Base-by-base conservation (phyloP, 352 stramenopile genomes). In the Phytophthora ohioensis region DNA sequence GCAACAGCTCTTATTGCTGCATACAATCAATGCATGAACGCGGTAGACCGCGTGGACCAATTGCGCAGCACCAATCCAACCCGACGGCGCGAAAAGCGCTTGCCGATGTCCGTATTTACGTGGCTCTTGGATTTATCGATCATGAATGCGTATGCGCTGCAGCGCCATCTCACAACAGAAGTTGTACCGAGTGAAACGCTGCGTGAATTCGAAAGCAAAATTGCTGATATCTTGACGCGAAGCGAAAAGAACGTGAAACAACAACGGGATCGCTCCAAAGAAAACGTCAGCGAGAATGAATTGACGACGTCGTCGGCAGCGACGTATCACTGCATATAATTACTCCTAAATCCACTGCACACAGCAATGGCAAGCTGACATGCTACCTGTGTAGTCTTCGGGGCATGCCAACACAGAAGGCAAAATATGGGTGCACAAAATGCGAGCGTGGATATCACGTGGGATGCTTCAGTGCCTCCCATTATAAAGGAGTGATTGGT, bases 21-120 rank as follows among this genome's bases (percentile, higher is more conserved):
- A 2, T 69, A 69, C 27, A 69, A 58, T 30, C 8, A 47, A 11
- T 64, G 45, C 36, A 64, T 69, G 62, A 64, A 59, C n/a, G 62
- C 53, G 3, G 62, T 69, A n/a, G 45, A 64, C 39, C 17, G 62
- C 11, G 46, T 54, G 0, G 62, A 64, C n/a, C 62, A 58, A 11
- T 30, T 69, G 15, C 21, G 45, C 10, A 58, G 62, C 11, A 69
- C 54, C 2, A 69, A 69, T 17, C 53, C 38, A 2, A 69, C 62
- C 1, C 6, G 53, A 1, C 62, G 45, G 11, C 52, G 45, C 15
- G 62, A 69, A 38, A 64, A 64, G 36, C 61, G 51, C 0, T 3
- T 68, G n/a, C 41, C 49, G 13, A 69, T 69, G 43, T 64, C 53
- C 1, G 52, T 63, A 7, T 64, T 69, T 17, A 64, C 43, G 9